phyloP scores from a whole-genome alignment of 1,284 basidiomycete genomes.

The Marasmius sp. region DNA sequence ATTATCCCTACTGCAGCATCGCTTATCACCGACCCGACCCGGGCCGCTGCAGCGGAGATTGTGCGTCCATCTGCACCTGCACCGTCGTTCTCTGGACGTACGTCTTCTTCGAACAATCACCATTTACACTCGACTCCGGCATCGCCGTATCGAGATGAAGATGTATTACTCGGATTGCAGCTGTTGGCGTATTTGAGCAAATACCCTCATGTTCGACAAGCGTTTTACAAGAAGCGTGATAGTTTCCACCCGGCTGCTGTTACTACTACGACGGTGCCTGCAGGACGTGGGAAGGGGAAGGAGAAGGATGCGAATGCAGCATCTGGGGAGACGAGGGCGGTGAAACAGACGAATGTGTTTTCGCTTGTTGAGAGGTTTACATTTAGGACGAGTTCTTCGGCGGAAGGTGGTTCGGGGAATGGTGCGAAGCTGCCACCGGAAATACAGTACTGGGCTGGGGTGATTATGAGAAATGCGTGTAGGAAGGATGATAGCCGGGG shows the following conservation, averaged over 20 bases:
- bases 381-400: conserved; percentile 83
- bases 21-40: neutral
- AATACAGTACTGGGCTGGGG: conserved; percentile 99
- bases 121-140: conserved; percentile 31
- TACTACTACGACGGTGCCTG: conserved; percentile 8
- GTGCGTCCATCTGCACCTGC: conserved; percentile 8
- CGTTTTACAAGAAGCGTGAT: conserved; percentile 85
- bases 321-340: conserved; percentile 16
- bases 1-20: neutral
- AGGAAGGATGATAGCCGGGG: conserved; percentile 92
- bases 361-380: conserved; percentile 96
- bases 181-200: conserved; percentile 96
- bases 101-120: conserved; percentile 14
- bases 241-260: conserved; percentile 73
- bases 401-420: conserved; percentile 51
- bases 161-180: conserved; percentile 89
- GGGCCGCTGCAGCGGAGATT: conserved; percentile 2
- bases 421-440: conserved; percentile 76
- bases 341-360: conserved; percentile 85
- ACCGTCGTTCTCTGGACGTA: conserved; percentile 20
- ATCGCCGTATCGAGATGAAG: conserved; percentile 89
- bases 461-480: conserved; percentile 99
- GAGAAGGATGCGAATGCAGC: conserved; percentile 29
- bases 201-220: conserved; percentile 96
- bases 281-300: conserved; percentile 41